These are phyloP conservation scores for Lasiodiplodia gonubiensis DNA, from an alignment of 2,329 filamentous ascomycete species.

Conservation along the genomic window DNA sequence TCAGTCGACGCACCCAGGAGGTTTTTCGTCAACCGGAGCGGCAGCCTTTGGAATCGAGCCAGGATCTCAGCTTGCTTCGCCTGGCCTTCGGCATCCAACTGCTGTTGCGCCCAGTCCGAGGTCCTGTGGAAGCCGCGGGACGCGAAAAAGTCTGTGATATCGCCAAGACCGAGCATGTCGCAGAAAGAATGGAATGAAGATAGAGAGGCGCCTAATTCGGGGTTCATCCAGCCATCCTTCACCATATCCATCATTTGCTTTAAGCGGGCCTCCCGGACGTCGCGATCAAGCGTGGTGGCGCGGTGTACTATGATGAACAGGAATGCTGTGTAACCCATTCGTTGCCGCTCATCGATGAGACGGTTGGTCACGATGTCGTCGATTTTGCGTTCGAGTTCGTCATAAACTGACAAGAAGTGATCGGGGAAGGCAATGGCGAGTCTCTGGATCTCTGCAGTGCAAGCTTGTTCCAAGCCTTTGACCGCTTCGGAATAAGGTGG, in stretches of 20 bases:
- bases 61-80: slow-evolving; percentile 79
- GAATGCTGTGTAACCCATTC: slow-evolving; percentile 86
- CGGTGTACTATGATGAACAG: slow-evolving; percentile 95
- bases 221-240: slow-evolving; percentile 77
- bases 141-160: slow-evolving; percentile 79
- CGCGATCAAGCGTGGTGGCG: slow-evolving; percentile 73
- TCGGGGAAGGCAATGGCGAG: slow-evolving; percentile 91
- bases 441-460: slow-evolving; percentile 85
- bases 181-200: slow-evolving; percentile 80
- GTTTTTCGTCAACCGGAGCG: slow-evolving; percentile 85
- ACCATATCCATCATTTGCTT: slow-evolving; percentile 82
- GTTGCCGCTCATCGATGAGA: slow-evolving; percentile 78
- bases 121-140: slow-evolving; percentile 74
- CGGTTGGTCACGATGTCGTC: slow-evolving; percentile 77
- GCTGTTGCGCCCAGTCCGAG: slow-evolving; percentile 79
- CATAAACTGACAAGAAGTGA: slow-evolving; percentile 81
- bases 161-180: slow-evolving; percentile 76
- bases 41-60: slow-evolving; percentile 75
- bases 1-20: slow-evolving; percentile 94
- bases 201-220: slow-evolving; percentile 70
- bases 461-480: slow-evolving; percentile 83
- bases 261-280: slow-evolving; percentile 73
- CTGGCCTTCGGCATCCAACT: slow-evolving; percentile 79
- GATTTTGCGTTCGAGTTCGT: slow-evolving; percentile 82
- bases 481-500: slow-evolving; percentile 83